phyloP scores from a whole-genome alignment of 306 rosid genomes.

The Lagenaria siceraria region DNA sequence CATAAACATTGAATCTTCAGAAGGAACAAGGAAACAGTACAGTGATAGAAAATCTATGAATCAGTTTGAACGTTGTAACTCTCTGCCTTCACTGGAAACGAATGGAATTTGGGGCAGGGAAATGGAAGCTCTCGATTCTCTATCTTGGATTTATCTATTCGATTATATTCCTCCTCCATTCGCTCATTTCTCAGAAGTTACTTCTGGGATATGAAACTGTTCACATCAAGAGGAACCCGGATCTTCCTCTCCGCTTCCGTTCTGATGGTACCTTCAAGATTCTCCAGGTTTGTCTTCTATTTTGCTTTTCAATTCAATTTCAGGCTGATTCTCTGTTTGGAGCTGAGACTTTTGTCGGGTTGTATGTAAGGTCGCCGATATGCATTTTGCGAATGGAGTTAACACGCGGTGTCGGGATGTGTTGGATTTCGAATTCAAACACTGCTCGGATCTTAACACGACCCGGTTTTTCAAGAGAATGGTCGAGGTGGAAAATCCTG shows the following conservation, averaged over 20 bases:
- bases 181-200: conserved; percentile 18
- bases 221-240: conserved; percentile 33
- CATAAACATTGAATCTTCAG: background rate
- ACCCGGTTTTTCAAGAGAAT: conserved; percentile 48
- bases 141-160: conserved; percentile 23
- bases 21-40: background rate
- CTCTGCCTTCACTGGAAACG: background rate
- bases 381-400: conserved; percentile 69
- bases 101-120: conserved; percentile 11
- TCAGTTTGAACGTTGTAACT: background rate
- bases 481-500: conserved; percentile 53
- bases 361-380: conserved; percentile 62
- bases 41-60: background rate
- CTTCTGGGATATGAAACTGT: conserved; percentile 23
- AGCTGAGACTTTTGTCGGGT: background rate
- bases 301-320: background rate
- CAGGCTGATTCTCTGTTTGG: background rate
- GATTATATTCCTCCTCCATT: conserved; percentile 23
- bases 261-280: conserved; percentile 82
- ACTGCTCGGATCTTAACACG: conserved; percentile 80
- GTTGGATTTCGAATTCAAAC: conserved; percentile 39
- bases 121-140: conserved; percentile 29
- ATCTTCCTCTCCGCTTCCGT: conserved; percentile 76
- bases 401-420: conserved; percentile 62
- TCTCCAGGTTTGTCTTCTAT: conserved; percentile 39